Conservation (phyloP, 2,329 filamentous ascomycete genomes). For the Cladophialophora yegresii region DNA sequence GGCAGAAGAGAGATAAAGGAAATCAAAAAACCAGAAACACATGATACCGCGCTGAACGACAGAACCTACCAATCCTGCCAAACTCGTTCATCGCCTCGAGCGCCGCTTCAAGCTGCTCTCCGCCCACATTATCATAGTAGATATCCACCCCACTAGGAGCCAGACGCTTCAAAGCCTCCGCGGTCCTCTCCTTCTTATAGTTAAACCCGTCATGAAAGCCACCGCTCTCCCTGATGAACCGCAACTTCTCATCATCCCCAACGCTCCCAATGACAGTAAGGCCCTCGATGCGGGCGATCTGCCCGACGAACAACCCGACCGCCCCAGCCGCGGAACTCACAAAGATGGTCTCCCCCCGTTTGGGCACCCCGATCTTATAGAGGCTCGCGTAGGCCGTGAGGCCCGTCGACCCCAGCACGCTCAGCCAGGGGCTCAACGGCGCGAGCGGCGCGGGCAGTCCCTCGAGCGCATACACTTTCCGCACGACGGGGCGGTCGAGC, state of each 20-base stretch:
- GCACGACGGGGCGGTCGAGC: conserved; percentile 52
- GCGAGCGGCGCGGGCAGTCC: too few species aligned
- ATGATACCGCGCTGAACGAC: neutral
- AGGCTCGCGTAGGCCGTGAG: conserved; percentile 68
- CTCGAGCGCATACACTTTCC: conserved; percentile 50
- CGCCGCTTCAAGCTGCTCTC: conserved; percentile 59
- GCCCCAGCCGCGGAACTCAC: conserved; percentile 71
- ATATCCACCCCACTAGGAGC: conserved; percentile 78
- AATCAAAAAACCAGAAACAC: too few species aligned
- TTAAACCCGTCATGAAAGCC: conserved; percentile 76
- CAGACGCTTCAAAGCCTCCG: conserved; percentile 67
- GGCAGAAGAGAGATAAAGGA: neutral
- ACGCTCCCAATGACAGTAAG: conserved; percentile 78
- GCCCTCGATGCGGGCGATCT: conserved; percentile 72
- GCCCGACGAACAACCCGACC: conserved; percentile 73
- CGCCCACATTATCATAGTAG: conserved; percentile 79
- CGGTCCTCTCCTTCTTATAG: conserved; percentile 77
- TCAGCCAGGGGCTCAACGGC: conserved; percentile 67
- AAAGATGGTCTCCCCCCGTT: conserved; percentile 72
- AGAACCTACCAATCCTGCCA: conserved; percentile 63
- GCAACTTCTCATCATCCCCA: conserved; percentile 76
- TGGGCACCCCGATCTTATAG: conserved; percentile 66
- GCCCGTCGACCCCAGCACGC: conserved; percentile 70
- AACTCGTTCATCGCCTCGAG: conserved; percentile 63
- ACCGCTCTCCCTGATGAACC: conserved; percentile 69